phyloP scores from a whole-genome alignment of 2,329 filamentous ascomycete genomes.

The Fusarium lateritium region DNA sequence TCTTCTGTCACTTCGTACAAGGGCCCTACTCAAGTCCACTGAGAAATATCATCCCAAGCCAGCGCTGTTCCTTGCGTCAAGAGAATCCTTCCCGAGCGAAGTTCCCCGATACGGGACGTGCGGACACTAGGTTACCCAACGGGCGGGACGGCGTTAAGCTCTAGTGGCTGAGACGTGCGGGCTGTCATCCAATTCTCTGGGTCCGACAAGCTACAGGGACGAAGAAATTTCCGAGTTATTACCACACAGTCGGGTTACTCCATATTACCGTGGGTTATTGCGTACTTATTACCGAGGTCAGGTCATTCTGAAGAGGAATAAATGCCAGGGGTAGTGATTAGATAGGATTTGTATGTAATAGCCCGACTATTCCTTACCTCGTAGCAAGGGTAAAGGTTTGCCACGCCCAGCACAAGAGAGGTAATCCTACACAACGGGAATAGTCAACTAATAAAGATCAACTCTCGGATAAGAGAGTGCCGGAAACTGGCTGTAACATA shows the following conservation, averaged over 20 bases:
- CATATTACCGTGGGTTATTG: no score
- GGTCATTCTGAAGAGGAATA: not conserved
- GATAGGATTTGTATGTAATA: no score
- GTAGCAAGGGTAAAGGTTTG: no score
- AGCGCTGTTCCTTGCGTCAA: slow-evolving; percentile 1
- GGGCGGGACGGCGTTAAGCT: slow-evolving; percentile 1
- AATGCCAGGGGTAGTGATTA: no score
- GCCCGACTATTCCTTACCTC: no score
- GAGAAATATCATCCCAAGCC: not conserved
- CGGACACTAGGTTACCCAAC: slow-evolving; percentile 15
- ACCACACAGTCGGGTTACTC: no score
- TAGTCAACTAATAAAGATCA: no score
- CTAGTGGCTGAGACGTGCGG: slow-evolving; percentile 1
- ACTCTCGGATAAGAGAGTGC: no score
- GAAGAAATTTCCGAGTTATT: not conserved
- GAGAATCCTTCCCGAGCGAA: slow-evolving; percentile 5
- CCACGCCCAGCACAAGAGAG: no score
- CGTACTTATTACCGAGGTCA: no score
- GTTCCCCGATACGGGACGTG: slow-evolving; percentile 5
- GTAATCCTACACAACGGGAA: no score
- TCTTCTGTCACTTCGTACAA: not conserved
- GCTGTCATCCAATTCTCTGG: slow-evolving; percentile 3
- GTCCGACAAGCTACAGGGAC: not conserved
- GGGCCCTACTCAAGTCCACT: not conserved
- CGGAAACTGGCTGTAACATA: no score